Percentiles rank a stretch among this genome's conserved stretches.
Conservation (phyloP, 2,329 filamentous ascomycete species). For the Ilyonectria sp. region DNA sequence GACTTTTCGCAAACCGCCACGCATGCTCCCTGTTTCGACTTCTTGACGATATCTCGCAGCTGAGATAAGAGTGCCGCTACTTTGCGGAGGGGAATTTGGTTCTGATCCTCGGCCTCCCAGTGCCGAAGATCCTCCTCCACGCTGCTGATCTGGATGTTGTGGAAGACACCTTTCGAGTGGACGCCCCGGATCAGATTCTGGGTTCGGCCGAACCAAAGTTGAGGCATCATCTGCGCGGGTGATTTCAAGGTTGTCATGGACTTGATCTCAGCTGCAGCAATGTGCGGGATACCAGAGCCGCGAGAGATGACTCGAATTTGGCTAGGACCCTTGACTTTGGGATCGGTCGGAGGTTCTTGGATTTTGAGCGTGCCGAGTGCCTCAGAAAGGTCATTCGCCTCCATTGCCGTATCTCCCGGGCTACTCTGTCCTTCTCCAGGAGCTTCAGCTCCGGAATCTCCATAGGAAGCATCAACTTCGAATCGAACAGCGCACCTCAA, state of each 20-base stretch:
- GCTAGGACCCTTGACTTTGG: not conserved
- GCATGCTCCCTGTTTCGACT: slow-evolving; percentile 11
- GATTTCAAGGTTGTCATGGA: slow-evolving; percentile 6
- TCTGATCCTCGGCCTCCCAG: slow-evolving; percentile 24
- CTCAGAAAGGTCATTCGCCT: not conserved
- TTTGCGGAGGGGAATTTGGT: slow-evolving; percentile 25
- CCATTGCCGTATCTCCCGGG: not conserved
- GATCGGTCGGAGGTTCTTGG: not conserved
- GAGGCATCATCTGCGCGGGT: slow-evolving; percentile 24
- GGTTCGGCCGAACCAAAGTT: slow-evolving; percentile 51
- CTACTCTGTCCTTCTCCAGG: not conserved
- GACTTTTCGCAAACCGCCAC: slow-evolving; percentile 11
- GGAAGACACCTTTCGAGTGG: slow-evolving; percentile 38
- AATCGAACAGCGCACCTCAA: slow-evolving; percentile 39
- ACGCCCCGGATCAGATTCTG: slow-evolving; percentile 41
- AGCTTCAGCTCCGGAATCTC: not conserved
- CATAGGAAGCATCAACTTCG: slow-evolving; percentile 35
- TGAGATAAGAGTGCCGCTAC: slow-evolving; percentile 15
- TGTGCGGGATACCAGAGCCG: slow-evolving; percentile 6
- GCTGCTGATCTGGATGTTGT: slow-evolving; percentile 21
- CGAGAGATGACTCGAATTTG: slow-evolving; percentile 9
- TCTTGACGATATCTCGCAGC: slow-evolving; percentile 12
- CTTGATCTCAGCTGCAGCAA: slow-evolving; percentile 43
- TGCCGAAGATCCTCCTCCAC: not conserved
- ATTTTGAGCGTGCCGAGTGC: not conserved